Base-by-base conservation (phyloP, 257 asterid genomes). In the Asclepias syriaca region DNA sequence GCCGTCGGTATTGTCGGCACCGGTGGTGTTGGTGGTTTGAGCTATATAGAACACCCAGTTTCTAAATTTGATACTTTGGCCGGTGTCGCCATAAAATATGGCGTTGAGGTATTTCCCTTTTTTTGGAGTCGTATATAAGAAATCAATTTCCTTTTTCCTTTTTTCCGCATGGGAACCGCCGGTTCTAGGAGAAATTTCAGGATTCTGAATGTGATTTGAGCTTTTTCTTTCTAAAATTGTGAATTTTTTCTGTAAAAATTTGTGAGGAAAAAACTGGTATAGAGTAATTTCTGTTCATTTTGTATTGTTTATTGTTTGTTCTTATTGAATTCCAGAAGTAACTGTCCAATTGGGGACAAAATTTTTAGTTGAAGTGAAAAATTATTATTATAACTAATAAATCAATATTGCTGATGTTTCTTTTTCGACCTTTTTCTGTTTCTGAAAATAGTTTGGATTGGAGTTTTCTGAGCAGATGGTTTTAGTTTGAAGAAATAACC, bases 81-180 rank as follows among this genome's bases (percentile, higher is more conserved):
- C 53, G 97, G 97, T 46, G 90, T 92, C 71, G 96, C 97, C 54
- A 92, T 92, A 80, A 90, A 86, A 78, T 92, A 89, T 72, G 96
- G 97, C 29, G 96, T 92, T 56, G 97, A 92, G 96, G 97, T 92
- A 80, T 7, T 49, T 9, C 18, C 24, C 3, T 43, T 24, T 7
- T 7, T 63, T 13, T 43, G 12, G 48, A 3, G 55, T 39, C 9
- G 2, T 21, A 2, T 45, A 11, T 16, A 13, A 16, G 49, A 21
- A 24, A 68, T 45, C 40, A 49, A 6, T 13, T 50, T 34, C 39
- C 39, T 2, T 34, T 13, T 43, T 5, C 12, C 8, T 13, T 46
- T 13, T 60, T 0, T 43, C 21, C 60, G 8, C 27, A 43, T 79
- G 32, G 43, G 4, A 78, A n/a, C 15, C 12, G 9, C 67, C 34